These are phyloP conservation scores for Lathyrus aphaca DNA, from an alignment of 306 rosid species.

Conservation along the genomic window DNA sequence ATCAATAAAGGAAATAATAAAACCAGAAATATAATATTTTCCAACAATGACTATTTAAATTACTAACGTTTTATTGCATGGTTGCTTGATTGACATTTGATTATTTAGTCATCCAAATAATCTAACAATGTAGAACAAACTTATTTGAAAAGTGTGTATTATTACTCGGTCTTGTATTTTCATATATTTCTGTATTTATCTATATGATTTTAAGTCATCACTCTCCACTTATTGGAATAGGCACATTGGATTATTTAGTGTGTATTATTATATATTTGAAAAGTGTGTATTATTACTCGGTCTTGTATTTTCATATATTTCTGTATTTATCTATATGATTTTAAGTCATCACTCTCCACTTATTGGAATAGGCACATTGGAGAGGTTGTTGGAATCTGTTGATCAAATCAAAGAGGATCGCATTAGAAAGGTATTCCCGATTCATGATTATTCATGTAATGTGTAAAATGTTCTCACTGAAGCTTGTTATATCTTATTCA, in stretches of 20 bases:
- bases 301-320: slow-evolving; percentile 27
- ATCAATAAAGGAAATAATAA: too few species aligned
- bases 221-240: slow-evolving; percentile 47
- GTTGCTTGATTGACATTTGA: slow-evolving; percentile 31
- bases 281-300: slow-evolving; percentile 15
- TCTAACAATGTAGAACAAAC: slow-evolving; percentile 13
- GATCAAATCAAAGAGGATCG: slow-evolving; percentile 86
- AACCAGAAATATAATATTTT: too few species aligned
- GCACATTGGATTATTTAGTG: slow-evolving; percentile 87
- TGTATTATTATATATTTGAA: too few species aligned
- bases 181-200: neutral
- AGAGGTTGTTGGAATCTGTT: slow-evolving; percentile 73
- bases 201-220: slow-evolving; percentile 23
- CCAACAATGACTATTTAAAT: neutral
- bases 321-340: neutral
- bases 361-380: slow-evolving; percentile 68
- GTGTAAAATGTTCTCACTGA: slow-evolving; percentile 19
- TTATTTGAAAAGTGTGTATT: slow-evolving; percentile 13
- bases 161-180: slow-evolving; percentile 28
- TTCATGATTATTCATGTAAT: slow-evolving; percentile 9
- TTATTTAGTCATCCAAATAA: slow-evolving; percentile 31
- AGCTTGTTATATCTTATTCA: slow-evolving; percentile 22
- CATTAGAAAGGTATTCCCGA: slow-evolving; percentile 66
- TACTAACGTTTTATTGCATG: slow-evolving; percentile 1
- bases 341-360: slow-evolving; percentile 31